These are phyloP conservation scores for Starmerella floris DNA, from an alignment of 805 yeast genomes.

Conservation along the genomic window DNA sequence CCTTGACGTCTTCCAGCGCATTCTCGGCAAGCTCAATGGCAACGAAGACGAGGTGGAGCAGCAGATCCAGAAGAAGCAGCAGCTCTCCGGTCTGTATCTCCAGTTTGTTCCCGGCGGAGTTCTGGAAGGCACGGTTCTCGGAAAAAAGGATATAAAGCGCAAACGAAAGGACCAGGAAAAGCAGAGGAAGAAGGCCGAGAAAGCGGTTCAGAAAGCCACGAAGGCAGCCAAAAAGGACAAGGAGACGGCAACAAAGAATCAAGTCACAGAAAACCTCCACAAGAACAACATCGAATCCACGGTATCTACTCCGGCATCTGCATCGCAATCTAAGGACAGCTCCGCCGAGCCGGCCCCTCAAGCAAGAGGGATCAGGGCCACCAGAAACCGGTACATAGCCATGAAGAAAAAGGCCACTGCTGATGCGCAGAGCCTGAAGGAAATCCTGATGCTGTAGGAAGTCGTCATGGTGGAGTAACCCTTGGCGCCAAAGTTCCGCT, in stretches of 20 bases:
- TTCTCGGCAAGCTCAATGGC: conserved; percentile 81
- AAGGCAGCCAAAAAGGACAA: background rate
- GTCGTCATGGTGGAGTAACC: too few relatives aligned
- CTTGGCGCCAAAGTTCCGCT: too few relatives aligned
- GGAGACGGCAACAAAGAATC: conserved; percentile 1
- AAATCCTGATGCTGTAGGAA: conserved; percentile 79
- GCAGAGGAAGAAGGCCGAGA: conserved; percentile 11
- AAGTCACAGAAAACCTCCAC: background rate
- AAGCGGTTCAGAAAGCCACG: conserved; percentile 3
- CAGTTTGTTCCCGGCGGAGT: conserved; percentile 77
- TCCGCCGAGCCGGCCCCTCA: background rate
- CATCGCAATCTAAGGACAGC: background rate
- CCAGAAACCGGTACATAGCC: conserved; percentile 73
- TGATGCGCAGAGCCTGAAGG: conserved; percentile 80
- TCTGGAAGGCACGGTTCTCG: conserved; percentile 28
- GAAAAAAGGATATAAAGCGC: conserved; percentile 23
- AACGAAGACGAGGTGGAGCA: conserved; percentile 42
- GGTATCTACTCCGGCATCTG: background rate
- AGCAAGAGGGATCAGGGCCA: conserved; percentile 47
- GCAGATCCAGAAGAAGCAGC: conserved; percentile 51
- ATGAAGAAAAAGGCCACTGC: conserved; percentile 85
- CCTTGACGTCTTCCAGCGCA: conserved; percentile 80
- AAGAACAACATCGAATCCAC: background rate
- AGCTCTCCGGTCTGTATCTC: conserved; percentile 60
- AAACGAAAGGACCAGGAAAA: conserved; percentile 22